phyloP scores from a whole-genome alignment of 305 asterid genomes.

The Solanum hybrid region DNA sequence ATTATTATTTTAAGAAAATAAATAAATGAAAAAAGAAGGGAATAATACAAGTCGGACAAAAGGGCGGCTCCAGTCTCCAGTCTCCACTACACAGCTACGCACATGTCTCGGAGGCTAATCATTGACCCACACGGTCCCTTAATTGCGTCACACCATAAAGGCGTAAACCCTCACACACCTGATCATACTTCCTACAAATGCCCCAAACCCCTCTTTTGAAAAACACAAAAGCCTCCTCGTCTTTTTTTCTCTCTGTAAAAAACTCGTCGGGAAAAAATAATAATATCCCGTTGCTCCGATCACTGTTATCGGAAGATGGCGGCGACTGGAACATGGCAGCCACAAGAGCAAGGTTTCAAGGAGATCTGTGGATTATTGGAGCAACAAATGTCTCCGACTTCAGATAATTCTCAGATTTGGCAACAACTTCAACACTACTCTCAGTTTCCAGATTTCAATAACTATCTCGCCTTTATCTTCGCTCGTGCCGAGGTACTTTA shows the following conservation, averaged over 20 bases:
- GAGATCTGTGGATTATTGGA: constrained; percentile 93
- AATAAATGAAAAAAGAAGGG: neutral
- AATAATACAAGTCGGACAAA: neutral
- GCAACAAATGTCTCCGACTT: constrained; percentile 80
- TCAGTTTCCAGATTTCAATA: constrained; percentile 92
- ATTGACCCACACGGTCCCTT: constrained; percentile 6
- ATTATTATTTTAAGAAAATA: too few relatives aligned
- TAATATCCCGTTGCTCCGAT: constrained; percentile 4
- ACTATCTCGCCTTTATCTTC: constrained; percentile 78
- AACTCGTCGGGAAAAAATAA: neutral
- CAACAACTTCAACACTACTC: constrained; percentile 89
- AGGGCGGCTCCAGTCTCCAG: neutral
- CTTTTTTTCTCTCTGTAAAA: constrained; percentile 2
- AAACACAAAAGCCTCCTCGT: neutral
- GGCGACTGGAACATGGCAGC: constrained; percentile 53
- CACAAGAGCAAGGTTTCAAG: constrained; percentile 78
- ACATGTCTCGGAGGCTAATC: constrained; percentile 2
- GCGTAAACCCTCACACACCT: neutral
- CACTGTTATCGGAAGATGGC: constrained; percentile 25
- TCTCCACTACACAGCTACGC: neutral
- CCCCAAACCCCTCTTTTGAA: constrained; percentile 7
- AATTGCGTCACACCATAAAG: neutral
- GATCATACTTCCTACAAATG: neutral
- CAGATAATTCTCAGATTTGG: constrained; percentile 73
- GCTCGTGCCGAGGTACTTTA: constrained; percentile 63